phyloP scores from a whole-genome alignment of 2,329 filamentous ascomycete genomes.

The Aspergillus alliaceus region DNA sequence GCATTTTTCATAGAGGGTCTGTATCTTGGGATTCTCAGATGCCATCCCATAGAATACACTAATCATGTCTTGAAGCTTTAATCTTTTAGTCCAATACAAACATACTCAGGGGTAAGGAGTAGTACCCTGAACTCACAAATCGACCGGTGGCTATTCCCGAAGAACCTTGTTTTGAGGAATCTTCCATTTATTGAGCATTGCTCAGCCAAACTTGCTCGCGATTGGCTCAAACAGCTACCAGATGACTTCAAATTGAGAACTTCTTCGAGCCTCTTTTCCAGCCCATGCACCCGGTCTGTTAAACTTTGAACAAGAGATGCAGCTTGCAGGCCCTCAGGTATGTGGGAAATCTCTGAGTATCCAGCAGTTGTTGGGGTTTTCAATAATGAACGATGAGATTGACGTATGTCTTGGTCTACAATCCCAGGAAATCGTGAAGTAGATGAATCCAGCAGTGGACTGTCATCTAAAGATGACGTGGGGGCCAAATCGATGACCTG shows the following conservation, averaged over 20 bases:
- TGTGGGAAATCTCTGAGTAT: background rate
- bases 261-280: background rate
- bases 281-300: background rate
- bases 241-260: background rate
- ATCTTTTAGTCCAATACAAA: background rate
- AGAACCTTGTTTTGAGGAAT: background rate
- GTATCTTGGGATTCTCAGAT: background rate
- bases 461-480: background rate
- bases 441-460: background rate
- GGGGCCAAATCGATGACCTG: background rate
- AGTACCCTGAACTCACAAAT: background rate
- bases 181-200: background rate
- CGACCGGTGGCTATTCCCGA: background rate
- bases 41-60: background rate
- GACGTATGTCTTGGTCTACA: background rate
- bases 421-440: background rate
- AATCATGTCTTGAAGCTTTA: background rate
- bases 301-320: background rate
- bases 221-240: background rate
- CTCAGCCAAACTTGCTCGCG: background rate
- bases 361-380: background rate
- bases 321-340: background rate
- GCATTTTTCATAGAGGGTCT: background rate
- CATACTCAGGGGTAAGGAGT: background rate
- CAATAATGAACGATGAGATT: background rate